Evolutionary conservation across 78 protist genomes (phyloP).

Genomic region (Dictyostelium capitatum): DNA sequence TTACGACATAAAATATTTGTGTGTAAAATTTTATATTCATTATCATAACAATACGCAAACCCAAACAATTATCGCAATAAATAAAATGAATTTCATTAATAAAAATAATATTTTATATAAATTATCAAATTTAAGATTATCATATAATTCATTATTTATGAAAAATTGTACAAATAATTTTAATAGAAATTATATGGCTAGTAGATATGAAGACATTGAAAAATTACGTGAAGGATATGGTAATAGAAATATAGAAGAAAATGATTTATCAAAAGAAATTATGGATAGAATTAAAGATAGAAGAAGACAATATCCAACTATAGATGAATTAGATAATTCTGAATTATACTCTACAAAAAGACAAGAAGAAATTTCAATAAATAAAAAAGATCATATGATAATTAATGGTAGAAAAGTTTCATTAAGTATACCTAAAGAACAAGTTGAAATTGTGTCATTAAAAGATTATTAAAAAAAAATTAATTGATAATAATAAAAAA

Average conservation of each 20-base stretch:
- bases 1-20: background rate
- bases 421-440: background rate
- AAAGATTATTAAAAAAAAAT: background rate
- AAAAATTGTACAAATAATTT: background rate
- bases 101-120: background rate
- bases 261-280: slow-evolving; percentile 37
- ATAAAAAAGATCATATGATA: background rate
- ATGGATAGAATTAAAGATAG: slow-evolving; percentile 19
- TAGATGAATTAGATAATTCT: background rate
- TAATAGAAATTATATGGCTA: background rate
- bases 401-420: background rate
- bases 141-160: background rate
- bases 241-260: background rate
- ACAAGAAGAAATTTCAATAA: background rate
- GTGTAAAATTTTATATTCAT: background rate
- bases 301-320: background rate
- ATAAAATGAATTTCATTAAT: background rate
- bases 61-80: background rate
- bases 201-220: slow-evolving; percentile 14
- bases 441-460: background rate
- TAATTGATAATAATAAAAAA: too few species aligned
- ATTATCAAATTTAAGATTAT: background rate
- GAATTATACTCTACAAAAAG: background rate
- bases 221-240: background rate
- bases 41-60: background rate